Base-by-base conservation (phyloP, 2,329 filamentous ascomycete genomes). In the Cordyceps fumosorosea region DNA sequence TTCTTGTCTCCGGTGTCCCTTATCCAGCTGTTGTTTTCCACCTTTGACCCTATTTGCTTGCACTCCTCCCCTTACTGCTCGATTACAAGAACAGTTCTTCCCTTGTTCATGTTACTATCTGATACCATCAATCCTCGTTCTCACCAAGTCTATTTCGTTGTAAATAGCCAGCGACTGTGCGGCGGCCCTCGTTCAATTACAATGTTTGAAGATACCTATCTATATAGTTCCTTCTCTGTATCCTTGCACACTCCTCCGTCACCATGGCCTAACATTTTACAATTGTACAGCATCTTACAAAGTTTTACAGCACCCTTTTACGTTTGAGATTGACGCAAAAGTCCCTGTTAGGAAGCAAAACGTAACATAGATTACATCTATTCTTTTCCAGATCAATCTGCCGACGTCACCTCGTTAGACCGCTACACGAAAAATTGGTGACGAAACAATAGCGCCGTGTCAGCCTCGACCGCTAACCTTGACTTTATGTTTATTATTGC, bases 71-170 rank as follows among this genome's bases (percentile, higher is more conserved):
- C 16, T 51, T 4, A 18, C 54, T 48, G 24, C 16, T 55, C 29
- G 44, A 26, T 34, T 29, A 40, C 29, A 52, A 44, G 24, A 42
- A 34, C n/a, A 12, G 16, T 34, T 26, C 51, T 54, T 32, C 16
- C n/a, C 10, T 37, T 26, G 20, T 6, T 47, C 57, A 54, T n/a
- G 20, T n/a, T n/a, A 2, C 26, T 48, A 7, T 47, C 20, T 54
- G 50, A 60, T 54, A 60, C 58, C 58, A 60, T 26, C 20, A 20
- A 48, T 54, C 8, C 12, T 24, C 22, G 20, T 53, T 56, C 14
- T 29, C 12, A 22, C 22, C 3, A 18, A 14, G 2, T 18, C 5
- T 26, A 16, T 44, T n/a, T 53, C 22, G n/a, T 37, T 60, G 50
- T 45, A 47, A 20, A 54, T 60, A 60, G 50, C 40, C 50, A 20